A percentile compares a stretch with the other conserved stretches of the same genome.
phyloP scores from a whole-genome alignment of 805 yeast genomes.

The Metschnikowia shivogae region DNA sequence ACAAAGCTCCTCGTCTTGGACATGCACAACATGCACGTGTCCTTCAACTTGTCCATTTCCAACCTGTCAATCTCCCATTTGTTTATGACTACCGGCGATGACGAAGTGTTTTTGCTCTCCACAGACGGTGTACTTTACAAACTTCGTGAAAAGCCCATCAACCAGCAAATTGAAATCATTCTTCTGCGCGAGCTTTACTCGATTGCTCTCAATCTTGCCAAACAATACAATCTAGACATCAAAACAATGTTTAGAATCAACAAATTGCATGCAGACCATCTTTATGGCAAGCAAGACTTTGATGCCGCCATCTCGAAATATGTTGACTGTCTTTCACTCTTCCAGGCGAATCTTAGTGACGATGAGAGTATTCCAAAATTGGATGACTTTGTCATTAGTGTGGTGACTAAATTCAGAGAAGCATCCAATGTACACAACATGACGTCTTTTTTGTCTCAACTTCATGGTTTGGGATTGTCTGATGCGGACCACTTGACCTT shows the following conservation, averaged over 20 bases:
- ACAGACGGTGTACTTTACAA: constrained; percentile 72
- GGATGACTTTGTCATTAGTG: constrained; percentile 51
- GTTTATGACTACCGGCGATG: constrained; percentile 45
- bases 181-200: constrained; percentile 66
- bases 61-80: constrained; percentile 54
- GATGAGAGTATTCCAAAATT: constrained; percentile 11
- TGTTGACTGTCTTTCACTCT: constrained; percentile 40
- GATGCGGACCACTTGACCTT: constrained; percentile 80
- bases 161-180: constrained; percentile 65
- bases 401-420: constrained; percentile 75
- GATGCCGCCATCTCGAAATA: constrained; percentile 74
- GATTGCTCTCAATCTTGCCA: constrained; percentile 69
- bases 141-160: constrained; percentile 60
- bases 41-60: constrained; percentile 66
- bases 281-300: constrained; percentile 61
- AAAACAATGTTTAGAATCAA: constrained; percentile 28
- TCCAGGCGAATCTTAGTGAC: constrained; percentile 9
- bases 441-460: constrained; percentile 57
- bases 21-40: constrained; percentile 60
- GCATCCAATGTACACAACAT: constrained; percentile 66
- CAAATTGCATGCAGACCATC: constrained; percentile 61
- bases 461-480: constrained; percentile 53
- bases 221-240: constrained; percentile 27
- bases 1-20: constrained; percentile 68
- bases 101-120: constrained; percentile 56